Evolutionary conservation across 2,329 filamentous ascomycete genomes (phyloP), one percentile per base, ranked within the genome.

Genomic region (Fusarium succisae): DNA sequence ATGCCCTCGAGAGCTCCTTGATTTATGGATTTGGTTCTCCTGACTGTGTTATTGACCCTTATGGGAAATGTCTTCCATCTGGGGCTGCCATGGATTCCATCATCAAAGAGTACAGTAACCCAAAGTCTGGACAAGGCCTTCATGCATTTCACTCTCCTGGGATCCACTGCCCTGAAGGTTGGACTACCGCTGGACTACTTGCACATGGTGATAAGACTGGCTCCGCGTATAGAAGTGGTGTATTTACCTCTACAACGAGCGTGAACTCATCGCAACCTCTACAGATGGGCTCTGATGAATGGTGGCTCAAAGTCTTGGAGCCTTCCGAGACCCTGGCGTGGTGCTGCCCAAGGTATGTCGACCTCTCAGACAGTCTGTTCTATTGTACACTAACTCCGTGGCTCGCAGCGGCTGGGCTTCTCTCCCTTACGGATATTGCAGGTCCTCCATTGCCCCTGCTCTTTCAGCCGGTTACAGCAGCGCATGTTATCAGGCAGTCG

Each of bases 131-230:
- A 2, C 66, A 72, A 10, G 69, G 65, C 5, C 60, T 70, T 18
- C 41, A 78, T 20, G 32, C 51, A 0, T 78, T 79, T 47, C 67
- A 75, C 62, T 81, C 79, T 1, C 76, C 78, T 1, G 79, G 75
- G 2, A 28, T 77, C 4, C 45, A 58, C 13, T 81, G 76, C 17
- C 78, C 77, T 4, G 66, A 73, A 1, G 73, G 72, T 1, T 78
- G 77, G 76, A 78, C 75, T 11, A 80, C 76, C 6, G 77, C 66
- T 2, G 79, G 72, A 18, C 37, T 66, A 3, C 43, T 77, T 24
- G 67, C 67, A 2, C 67, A 59, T 26, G 57, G 59, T 28, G 61
- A 55, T 4, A 55, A 61, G 18, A 47, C 68, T 8, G 45, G 50
- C 2, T 58, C 66, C 5, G 20, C 51, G 12, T 37, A 67, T 7